phyloP scores from a whole-genome alignment of 1,139 yeast genomes.

The Hyphopichia fennica region DNA sequence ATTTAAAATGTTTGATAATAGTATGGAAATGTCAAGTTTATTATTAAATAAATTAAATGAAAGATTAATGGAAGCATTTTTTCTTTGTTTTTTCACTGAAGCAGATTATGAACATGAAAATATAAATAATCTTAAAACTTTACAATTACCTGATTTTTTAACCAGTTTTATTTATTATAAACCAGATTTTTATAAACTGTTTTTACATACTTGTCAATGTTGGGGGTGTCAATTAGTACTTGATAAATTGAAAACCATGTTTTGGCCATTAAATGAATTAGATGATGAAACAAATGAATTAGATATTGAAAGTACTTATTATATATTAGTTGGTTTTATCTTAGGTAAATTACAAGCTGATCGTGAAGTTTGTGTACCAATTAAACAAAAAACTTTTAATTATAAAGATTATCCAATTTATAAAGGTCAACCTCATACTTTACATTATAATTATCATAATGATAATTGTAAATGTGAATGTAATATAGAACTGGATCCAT shows the following conservation, averaged over 20 bases:
- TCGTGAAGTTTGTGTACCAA: slow-evolving; percentile 40
- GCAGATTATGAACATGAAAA: slow-evolving; percentile 6
- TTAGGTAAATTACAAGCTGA: slow-evolving; percentile 39
- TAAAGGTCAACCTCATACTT: slow-evolving; percentile 39
- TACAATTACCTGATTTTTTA: slow-evolving; percentile 39
- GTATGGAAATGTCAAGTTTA: slow-evolving; percentile 29
- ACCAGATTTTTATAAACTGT: slow-evolving; percentile 36
- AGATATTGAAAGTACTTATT: slow-evolving; percentile 31
- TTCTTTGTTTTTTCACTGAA: slow-evolving; percentile 24
- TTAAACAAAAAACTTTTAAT: slow-evolving; percentile 25
- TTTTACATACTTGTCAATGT: slow-evolving; percentile 39
- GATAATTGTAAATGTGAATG: slow-evolving; percentile 20
- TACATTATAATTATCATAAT: slow-evolving; percentile 34
- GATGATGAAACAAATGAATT: slow-evolving; percentile 4
- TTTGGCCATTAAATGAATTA: slow-evolving; percentile 20
- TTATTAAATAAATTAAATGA: slow-evolving; percentile 35
- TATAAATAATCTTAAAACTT: slow-evolving; percentile 19
- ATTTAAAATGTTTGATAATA: slow-evolving; percentile 39
- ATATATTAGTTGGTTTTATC: slow-evolving; percentile 35
- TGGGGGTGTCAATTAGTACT: slow-evolving; percentile 36
- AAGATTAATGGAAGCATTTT: slow-evolving; percentile 38
- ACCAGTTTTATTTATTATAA: slow-evolving; percentile 42
- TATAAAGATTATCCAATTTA: slow-evolving; percentile 34
- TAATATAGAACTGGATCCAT: slow-evolving; percentile 21
- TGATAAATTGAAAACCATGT: slow-evolving; percentile 20